Base-by-base conservation (phyloP, 371 early-diverging fungal genomes). In the Synchytrium microbalum region DNA sequence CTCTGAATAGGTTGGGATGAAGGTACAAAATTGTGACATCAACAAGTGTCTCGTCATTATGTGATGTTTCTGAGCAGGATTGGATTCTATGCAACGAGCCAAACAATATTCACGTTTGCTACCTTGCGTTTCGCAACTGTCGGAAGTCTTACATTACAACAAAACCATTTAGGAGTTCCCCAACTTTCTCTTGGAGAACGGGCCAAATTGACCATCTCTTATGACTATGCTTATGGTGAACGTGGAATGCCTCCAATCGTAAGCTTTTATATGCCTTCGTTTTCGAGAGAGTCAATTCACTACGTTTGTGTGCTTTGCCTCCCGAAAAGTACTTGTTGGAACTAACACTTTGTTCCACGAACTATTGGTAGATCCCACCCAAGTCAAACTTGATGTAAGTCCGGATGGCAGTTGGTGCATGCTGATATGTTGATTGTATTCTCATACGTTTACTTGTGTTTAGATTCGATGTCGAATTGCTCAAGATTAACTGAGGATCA, bases 1-100 rank as follows among this genome's bases (percentile, higher is more conserved):
- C n/a, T n/a, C n/a, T 19, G 46, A 5, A 38, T 19, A 38, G 46
- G 93, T 68, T 88, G 88, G 87, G 84, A 87, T 65, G 78, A 87
- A 67, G 51, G 27, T n/a, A 23, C 51, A 23, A 14, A n/a, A n/a
- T n/a, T n/a, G n/a, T n/a, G n/a, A n/a, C n/a, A n/a, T n/a, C n/a
- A n/a, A n/a, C n/a, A n/a, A n/a, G n/a, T n/a, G n/a, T n/a, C n/a
- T n/a, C n/a, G n/a, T n/a, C n/a, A n/a, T n/a, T n/a, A n/a, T n/a
- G 2, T 51, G 16, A 46, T 2, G 29, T 53, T 23, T 55, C n/a
- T n/a, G n/a, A n/a, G n/a, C n/a, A n/a, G n/a, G n/a, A n/a, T n/a
- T n/a, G n/a, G n/a, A n/a, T n/a, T n/a, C n/a, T n/a, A n/a, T n/a
- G n/a, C n/a, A n/a, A n/a, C n/a, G n/a, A n/a, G n/a, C n/a, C n/a